These are phyloP conservation scores for Schwanniomyces sp. DNA, from an alignment of 805 yeast genomes.

Conservation along the genomic window DNA sequence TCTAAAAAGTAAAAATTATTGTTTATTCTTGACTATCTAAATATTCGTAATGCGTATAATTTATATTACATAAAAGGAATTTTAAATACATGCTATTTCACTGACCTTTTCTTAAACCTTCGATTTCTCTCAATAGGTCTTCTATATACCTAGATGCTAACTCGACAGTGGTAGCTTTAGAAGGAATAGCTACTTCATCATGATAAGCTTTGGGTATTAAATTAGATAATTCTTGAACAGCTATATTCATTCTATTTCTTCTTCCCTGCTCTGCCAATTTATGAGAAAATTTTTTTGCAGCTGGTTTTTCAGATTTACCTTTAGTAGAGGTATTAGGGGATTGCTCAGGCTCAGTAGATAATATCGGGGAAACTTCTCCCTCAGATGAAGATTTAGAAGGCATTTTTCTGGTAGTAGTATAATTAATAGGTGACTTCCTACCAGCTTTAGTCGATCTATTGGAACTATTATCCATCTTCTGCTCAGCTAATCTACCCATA, in stretches of 20 bases:
- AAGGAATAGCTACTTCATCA: constrained; percentile 63
- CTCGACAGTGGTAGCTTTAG: constrained; percentile 95
- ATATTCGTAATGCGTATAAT: not conserved
- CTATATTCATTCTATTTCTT: constrained; percentile 86
- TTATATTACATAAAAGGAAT: not conserved
- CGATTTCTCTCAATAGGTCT: constrained; percentile 30
- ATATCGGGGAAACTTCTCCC: constrained; percentile 20
- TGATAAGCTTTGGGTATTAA: constrained; percentile 65
- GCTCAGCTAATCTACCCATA: constrained; percentile 45
- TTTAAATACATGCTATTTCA: not conserved
- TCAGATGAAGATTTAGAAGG: constrained; percentile 7
- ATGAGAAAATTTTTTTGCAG: constrained; percentile 69
- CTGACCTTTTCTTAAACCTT: constrained; percentile 10
- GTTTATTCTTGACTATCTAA: not conserved
- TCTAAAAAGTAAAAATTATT: not conserved
- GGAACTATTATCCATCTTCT: constrained; percentile 10
- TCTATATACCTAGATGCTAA: constrained; percentile 72
- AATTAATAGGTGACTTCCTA: constrained; percentile 1
- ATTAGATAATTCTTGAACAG: constrained; percentile 70
- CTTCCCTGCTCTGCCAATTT: constrained; percentile 96
- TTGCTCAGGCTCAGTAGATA: constrained; percentile 4
- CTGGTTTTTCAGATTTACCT: constrained; percentile 19
- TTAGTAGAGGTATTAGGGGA: constrained; percentile 3
- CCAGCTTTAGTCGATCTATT: constrained; percentile 10
- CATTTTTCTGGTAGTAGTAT: constrained; percentile 4